Evolutionary conservation across 1,284 basidiomycete genomes (phyloP), one percentile per base, ranked within the genome.

Genomic region (Malassezia yamatoensis): DNA sequence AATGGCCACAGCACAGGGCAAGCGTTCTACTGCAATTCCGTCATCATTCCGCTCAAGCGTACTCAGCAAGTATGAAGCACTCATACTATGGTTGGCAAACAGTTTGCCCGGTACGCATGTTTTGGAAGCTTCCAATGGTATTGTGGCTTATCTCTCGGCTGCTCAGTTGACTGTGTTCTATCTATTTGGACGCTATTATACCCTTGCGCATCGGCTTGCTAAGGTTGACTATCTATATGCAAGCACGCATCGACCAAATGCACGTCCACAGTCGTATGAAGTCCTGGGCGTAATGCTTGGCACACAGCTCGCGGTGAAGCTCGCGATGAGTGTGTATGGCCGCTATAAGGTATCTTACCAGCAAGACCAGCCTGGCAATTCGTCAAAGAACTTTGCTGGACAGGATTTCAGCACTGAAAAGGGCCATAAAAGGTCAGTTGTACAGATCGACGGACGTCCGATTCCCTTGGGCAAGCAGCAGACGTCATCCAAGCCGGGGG

Each of bases 151-250:
- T 49, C 48, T 68, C 8, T 62, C 67, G 12, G 62, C 70, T 10
- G 64, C 75, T 0, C 76, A 77, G 48, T 61, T 77, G 18, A 70
- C 76, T 20, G 36, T 77, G 11, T 77, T 77, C 53, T 77, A 77
- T 63, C 58, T 77, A 13, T 68, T 66, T 32, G 75, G 76, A 0
- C 55, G 65, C 16, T 77, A 77, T 62, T 76, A 76, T 50, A 63
- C 59, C 37, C 33, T 75, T 15, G 68, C 72, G 21, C 76, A 77
- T 48, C 67, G 76, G 8, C 40, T 68, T 10, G 53, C 63, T 2
- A 60, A 67, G 0, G 68, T 76, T 18, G 60, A 64, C n/a, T 77
- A 76, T 40, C 66, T 64, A 5, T 58, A 59, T 38, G 60, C 60
- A 33, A 58, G 66, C 16, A 53, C 68, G 0, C 34, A 45, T 6